Conservation (phyloP, 371 early-diverging fungal species). For the Coemansia sp. region DNA sequence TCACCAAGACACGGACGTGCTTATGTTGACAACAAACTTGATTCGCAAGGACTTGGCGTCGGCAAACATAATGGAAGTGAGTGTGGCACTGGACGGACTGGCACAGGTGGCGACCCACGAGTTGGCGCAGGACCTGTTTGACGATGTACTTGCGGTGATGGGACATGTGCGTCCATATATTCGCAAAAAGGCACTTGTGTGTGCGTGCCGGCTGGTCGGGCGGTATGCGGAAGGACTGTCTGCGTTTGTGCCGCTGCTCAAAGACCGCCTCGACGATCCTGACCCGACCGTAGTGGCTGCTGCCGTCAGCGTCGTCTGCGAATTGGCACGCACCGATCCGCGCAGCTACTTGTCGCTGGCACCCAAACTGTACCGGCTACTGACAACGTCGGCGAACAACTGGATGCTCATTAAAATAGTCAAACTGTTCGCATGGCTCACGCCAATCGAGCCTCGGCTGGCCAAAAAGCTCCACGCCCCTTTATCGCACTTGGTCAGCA, state of each 20-base stretch:
- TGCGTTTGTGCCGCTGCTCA: conserved; percentile 82
- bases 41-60: conserved; percentile 93
- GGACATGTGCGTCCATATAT: conserved; percentile 91
- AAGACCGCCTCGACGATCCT: conserved; percentile 87
- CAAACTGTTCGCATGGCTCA: conserved; percentile 92
- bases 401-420: conserved; percentile 98
- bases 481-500: conserved; percentile 79
- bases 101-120: conserved; percentile 91
- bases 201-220: conserved; percentile 84
- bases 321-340: conserved; percentile 88
- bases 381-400: conserved; percentile 87
- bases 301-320: conserved; percentile 93
- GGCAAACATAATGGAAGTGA: conserved; percentile 74
- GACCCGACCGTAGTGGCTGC: conserved; percentile 89
- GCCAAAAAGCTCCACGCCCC: conserved; percentile 86
- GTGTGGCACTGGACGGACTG: conserved; percentile 87
- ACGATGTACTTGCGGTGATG: conserved; percentile 82
- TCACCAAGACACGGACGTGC: conserved; percentile 90
- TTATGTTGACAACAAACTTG: conserved; percentile 94
- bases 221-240: conserved; percentile 87
- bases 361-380: conserved; percentile 85
- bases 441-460: conserved; percentile 90
- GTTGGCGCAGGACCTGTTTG: conserved; percentile 84
- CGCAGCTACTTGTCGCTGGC: conserved; percentile 89
- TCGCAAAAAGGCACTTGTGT: conserved; percentile 86